Conservation (phyloP, 148 eudicot species). For the Cornus florida region DNA sequence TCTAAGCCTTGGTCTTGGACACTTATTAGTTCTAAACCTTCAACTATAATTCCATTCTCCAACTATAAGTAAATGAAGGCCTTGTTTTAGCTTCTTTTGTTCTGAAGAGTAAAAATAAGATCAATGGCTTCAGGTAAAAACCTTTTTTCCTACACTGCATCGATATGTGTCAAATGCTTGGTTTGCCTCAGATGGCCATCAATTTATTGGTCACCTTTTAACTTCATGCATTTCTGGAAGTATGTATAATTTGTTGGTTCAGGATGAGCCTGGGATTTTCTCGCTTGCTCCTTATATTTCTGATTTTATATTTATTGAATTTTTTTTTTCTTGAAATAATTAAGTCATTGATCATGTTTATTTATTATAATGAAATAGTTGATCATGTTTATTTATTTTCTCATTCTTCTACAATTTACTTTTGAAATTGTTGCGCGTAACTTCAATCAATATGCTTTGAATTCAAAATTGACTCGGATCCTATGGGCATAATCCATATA, state of each 20-base stretch:
- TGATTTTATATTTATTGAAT: neutral
- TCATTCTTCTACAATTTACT: neutral
- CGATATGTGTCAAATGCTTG: neutral
- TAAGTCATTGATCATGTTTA: neutral
- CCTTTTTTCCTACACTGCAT: neutral
- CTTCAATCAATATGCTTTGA: constrained; percentile 39
- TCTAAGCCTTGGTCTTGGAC: neutral
- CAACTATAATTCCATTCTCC: neutral
- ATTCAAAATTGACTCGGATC: no score
- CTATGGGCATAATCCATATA: no score
- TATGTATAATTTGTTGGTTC: neutral
- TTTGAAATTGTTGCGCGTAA: constrained; percentile 9
- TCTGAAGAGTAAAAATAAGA: neutral
- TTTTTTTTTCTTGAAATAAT: neutral
- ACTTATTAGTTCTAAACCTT: neutral
- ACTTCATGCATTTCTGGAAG: neutral
- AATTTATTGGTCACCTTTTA: neutral
- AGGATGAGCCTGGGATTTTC: neutral
- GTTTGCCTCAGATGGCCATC: neutral
- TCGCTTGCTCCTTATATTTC: neutral
- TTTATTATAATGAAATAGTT: neutral
- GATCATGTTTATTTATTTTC: neutral
- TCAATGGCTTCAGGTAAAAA: neutral
- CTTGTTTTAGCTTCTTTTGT: neutral
- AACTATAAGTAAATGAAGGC: neutral